phyloP scores from a whole-genome alignment of 2,329 filamentous ascomycete species.

The Coleophoma cylindrospora region DNA sequence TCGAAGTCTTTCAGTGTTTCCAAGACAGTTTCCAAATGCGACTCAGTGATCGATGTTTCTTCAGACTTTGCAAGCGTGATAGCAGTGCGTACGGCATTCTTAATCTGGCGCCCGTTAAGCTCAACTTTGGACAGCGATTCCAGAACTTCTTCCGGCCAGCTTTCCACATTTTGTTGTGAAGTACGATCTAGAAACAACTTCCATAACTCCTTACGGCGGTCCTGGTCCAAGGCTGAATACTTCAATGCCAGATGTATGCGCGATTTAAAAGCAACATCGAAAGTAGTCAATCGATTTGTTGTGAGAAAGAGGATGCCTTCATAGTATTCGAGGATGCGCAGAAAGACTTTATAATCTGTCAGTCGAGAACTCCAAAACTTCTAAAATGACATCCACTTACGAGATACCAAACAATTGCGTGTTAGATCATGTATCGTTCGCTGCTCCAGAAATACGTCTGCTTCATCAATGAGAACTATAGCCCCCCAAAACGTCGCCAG shows the following conservation, averaged over 20 bases:
- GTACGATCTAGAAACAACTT: slow-evolving; percentile 5
- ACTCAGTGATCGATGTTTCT: background rate
- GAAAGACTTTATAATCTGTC: slow-evolving; percentile 14
- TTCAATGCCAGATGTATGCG: slow-evolving; percentile 25
- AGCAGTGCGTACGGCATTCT: slow-evolving; percentile 1
- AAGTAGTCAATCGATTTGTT: slow-evolving; percentile 20
- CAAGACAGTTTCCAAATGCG: slow-evolving; percentile 1
- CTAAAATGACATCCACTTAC: background rate
- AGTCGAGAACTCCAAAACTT: background rate
- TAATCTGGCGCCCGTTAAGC: slow-evolving; percentile 1
- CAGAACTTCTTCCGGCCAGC: background rate
- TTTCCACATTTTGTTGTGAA: background rate
- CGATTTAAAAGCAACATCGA: slow-evolving; percentile 27
- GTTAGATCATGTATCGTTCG: slow-evolving; percentile 19
- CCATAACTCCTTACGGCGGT: slow-evolving; percentile 16
- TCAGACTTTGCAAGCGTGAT: background rate
- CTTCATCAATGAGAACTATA: slow-evolving; percentile 27
- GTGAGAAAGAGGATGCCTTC: slow-evolving; percentile 33
- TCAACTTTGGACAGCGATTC: background rate
- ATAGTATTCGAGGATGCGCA: slow-evolving; percentile 32
- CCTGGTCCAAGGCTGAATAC: slow-evolving; percentile 18
- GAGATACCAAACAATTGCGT: slow-evolving; percentile 24
- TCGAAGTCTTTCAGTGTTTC: slow-evolving; percentile 4
- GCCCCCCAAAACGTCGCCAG: slow-evolving; percentile 19
- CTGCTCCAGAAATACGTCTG: slow-evolving; percentile 28